A percentile compares a stretch with the other conserved stretches of the same genome.
phyloP scores from a whole-genome alignment of 2,329 filamentous ascomycete species.

The Capronia coronata region DNA sequence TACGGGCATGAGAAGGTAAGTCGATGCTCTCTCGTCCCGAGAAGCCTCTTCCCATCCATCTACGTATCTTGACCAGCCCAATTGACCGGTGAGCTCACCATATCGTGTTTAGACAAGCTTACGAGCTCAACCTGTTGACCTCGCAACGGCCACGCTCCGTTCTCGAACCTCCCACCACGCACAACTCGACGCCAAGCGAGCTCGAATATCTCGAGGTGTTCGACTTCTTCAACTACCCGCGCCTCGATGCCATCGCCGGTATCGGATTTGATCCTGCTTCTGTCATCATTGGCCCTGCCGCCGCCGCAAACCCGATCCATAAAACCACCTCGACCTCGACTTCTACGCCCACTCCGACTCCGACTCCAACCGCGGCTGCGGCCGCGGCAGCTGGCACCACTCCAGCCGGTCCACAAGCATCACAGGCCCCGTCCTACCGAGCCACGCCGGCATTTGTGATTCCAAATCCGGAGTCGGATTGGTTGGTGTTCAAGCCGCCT shows the following conservation, averaged over 20 bases:
- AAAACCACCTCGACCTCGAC: slow-evolving; percentile 1
- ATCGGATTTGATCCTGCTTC: slow-evolving; percentile 10
- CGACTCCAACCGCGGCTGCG: no score
- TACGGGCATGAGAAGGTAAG: slow-evolving; percentile 83
- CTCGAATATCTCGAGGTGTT: slow-evolving; percentile 88
- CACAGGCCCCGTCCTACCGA: slow-evolving; percentile 5
- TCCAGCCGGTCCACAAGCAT: slow-evolving; percentile 4
- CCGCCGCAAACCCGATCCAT: background rate
- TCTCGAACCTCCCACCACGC: slow-evolving; percentile 20
- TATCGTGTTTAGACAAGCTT: slow-evolving; percentile 19
- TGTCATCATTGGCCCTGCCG: background rate
- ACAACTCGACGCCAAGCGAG: slow-evolving; percentile 45
- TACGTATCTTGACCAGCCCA: no score
- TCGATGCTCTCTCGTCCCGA: slow-evolving; percentile 49
- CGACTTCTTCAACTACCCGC: slow-evolving; percentile 87
- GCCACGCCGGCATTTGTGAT: slow-evolving; percentile 39
- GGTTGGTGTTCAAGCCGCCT: slow-evolving; percentile 32
- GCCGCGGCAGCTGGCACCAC: no score
- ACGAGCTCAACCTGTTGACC: slow-evolving; percentile 79
- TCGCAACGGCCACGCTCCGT: slow-evolving; percentile 60
- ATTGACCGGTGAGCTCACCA: no score
- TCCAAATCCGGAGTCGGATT: slow-evolving; percentile 43
- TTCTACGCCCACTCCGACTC: slow-evolving; percentile 27
- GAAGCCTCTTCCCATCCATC: no score
- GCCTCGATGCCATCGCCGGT: slow-evolving; percentile 42